These are phyloP conservation scores for Fusarium sterilihyphosum DNA, from an alignment of 2,329 filamentous ascomycete genomes.

Conservation along the genomic window DNA sequence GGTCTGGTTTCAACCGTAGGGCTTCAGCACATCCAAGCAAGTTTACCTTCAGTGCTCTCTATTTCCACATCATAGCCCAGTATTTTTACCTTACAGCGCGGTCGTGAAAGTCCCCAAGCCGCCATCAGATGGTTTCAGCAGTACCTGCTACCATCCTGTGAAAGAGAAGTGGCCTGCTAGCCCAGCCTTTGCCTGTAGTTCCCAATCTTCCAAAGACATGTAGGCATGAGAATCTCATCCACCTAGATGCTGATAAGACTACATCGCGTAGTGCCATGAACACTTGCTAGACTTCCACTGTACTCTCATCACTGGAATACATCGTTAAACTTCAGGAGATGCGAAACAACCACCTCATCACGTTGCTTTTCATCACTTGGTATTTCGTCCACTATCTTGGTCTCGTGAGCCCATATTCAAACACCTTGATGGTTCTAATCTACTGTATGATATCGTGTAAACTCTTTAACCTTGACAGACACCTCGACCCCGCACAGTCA, in stretches of 20 bases:
- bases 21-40: constrained; percentile 3
- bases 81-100: neutral
- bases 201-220: neutral
- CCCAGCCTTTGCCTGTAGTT: neutral
- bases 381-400: neutral
- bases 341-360: neutral
- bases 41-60: neutral
- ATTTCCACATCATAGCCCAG: neutral
- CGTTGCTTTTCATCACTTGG: neutral
- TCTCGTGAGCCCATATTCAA: neutral
- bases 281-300: neutral
- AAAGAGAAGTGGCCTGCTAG: neutral
- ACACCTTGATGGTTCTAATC: constrained; percentile 27
- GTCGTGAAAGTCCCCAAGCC: neutral
- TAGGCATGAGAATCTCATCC: neutral
- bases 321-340: neutral
- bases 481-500: constrained; percentile 12
- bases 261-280: neutral
- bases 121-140: neutral
- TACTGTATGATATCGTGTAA: neutral
- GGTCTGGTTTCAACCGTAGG: neutral
- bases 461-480: neutral
- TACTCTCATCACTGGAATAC: neutral
- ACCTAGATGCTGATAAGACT: neutral
- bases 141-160: neutral